Percentiles rank a stretch among this genome's conserved stretches.
phyloP scores from a whole-genome alignment of 495 filamentous ascomycete genomes.

The Rhizodiscina lignyota region DNA sequence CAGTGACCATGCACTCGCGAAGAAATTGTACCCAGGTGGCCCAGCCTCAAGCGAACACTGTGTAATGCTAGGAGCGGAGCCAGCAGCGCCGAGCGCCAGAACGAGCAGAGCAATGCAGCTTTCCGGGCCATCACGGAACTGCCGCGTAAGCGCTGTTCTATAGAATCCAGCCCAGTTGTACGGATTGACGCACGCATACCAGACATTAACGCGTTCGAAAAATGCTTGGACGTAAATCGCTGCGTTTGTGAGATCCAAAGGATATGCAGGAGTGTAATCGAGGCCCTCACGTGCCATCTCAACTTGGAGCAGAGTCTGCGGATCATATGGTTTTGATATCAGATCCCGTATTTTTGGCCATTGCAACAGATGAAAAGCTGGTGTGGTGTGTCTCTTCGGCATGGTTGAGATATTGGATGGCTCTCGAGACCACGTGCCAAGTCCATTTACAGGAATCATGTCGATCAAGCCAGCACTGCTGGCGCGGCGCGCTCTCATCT shows the following conservation, averaged over 20 bases:
- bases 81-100: constrained; percentile 57
- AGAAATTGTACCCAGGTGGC: constrained; percentile 63
- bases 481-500: constrained; percentile 21
- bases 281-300: constrained; percentile 66
- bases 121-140: constrained; percentile 60
- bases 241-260: constrained; percentile 60
- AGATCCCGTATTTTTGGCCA: constrained; percentile 67
- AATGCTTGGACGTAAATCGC: constrained; percentile 56
- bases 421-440: constrained; percentile 54
- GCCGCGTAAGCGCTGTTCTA: constrained; percentile 47
- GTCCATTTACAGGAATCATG: constrained; percentile 38
- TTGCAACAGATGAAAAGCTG: constrained; percentile 59
- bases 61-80: constrained; percentile 54
- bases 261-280: constrained; percentile 35
- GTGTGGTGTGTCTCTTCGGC: constrained; percentile 69
- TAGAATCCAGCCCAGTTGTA: constrained; percentile 69
- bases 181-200: constrained; percentile 75
- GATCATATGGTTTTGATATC: constrained; percentile 58
- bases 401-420: constrained; percentile 65
- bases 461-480: constrained; percentile 17
- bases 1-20: constrained; percentile 62
- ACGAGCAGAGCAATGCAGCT: constrained; percentile 73
- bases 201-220: constrained; percentile 65
- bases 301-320: constrained; percentile 62
- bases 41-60: constrained; percentile 50